Evolutionary conservation across 2,329 filamentous ascomycete genomes (phyloP).

Genomic region (Daldinia eschscholtzii): DNA sequence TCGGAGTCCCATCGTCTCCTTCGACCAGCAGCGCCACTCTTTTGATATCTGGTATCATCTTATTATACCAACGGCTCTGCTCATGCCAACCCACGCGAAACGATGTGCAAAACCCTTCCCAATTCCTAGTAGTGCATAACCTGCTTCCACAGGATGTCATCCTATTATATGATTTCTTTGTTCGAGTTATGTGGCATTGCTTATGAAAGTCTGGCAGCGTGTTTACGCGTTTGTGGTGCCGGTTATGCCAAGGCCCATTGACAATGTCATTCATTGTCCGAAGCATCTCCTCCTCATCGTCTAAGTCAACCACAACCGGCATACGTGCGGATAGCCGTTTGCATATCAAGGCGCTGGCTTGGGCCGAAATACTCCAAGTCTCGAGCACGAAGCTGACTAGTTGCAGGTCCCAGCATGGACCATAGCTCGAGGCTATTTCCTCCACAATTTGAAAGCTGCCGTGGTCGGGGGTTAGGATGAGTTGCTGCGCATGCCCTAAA

Average conservation of each 20-base stretch:
- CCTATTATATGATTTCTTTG: constrained; percentile 4
- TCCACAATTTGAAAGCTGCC: constrained; percentile 3
- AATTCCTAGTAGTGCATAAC: background rate
- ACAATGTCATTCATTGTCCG: background rate
- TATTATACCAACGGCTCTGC: background rate
- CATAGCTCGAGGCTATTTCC: background rate
- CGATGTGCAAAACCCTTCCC: constrained; percentile 1
- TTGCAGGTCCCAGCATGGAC: background rate
- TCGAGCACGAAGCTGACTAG: constrained; percentile 8
- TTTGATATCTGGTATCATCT: background rate
- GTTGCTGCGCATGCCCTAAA: background rate
- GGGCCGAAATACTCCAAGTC: constrained; percentile 5
- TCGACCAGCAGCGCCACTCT: constrained; percentile 1
- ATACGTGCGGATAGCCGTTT: constrained; percentile 1
- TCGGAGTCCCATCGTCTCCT: background rate
- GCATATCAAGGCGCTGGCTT: background rate
- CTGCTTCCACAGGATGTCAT: background rate
- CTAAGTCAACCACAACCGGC: background rate
- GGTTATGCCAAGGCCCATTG: background rate
- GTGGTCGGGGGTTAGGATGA: background rate
- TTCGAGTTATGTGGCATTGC: constrained; percentile 4
- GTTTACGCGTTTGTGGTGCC: background rate
- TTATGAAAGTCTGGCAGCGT: background rate
- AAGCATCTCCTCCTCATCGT: constrained; percentile 7
- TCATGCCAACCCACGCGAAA: background rate